Evolutionary conservation across 2,329 filamentous ascomycete genomes (phyloP).

Genomic region (Coleophoma eucalyptorum): DNA sequence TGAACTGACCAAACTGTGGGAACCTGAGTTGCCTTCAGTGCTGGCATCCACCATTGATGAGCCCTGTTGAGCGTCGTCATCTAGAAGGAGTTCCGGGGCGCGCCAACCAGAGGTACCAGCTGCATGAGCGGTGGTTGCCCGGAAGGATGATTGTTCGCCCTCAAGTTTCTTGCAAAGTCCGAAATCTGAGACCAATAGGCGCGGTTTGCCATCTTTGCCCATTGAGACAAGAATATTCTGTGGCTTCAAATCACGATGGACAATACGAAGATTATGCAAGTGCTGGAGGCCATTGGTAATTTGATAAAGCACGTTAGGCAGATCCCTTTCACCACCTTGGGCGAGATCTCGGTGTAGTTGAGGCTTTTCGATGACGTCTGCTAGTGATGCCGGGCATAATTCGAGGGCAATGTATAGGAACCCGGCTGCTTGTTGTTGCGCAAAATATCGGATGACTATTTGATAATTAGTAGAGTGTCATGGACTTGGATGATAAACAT

Average conservation of each 20-base stretch:
- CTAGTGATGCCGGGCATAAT: conserved; percentile 87
- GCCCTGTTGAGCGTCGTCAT: conserved; percentile 61
- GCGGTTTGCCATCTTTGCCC: conserved; percentile 64
- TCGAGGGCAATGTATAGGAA: conserved; percentile 97
- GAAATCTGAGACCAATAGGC: conserved; percentile 96
- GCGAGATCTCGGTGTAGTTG: conserved; percentile 65
- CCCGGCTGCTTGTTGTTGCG: conserved; percentile 80
- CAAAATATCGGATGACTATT: conserved; percentile 88
- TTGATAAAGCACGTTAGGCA: conserved; percentile 79
- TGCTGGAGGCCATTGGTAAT: conserved; percentile 87
- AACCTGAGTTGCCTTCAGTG: conserved; percentile 57
- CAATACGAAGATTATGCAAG: conserved; percentile 86
- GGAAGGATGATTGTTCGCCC: conserved; percentile 89
- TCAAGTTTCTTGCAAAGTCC: conserved; percentile 97
- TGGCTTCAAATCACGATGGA: conserved; percentile 94
- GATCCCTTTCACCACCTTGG: conserved; percentile 67
- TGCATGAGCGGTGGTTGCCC: conserved; percentile 89
- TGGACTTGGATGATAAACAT: conserved; percentile 9
- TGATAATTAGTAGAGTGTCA: conserved; percentile 19
- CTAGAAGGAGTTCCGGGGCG: conserved; percentile 85
- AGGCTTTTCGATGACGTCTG: conserved; percentile 82
- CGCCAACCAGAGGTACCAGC: conserved; percentile 95
- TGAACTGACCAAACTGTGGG: conserved; percentile 47
- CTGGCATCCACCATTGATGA: conserved; percentile 43
- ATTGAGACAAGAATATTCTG: conserved; percentile 91